Base-by-base conservation (phyloP, 2,329 filamentous ascomycete species). In the Grosmannia clavigera region DNA sequence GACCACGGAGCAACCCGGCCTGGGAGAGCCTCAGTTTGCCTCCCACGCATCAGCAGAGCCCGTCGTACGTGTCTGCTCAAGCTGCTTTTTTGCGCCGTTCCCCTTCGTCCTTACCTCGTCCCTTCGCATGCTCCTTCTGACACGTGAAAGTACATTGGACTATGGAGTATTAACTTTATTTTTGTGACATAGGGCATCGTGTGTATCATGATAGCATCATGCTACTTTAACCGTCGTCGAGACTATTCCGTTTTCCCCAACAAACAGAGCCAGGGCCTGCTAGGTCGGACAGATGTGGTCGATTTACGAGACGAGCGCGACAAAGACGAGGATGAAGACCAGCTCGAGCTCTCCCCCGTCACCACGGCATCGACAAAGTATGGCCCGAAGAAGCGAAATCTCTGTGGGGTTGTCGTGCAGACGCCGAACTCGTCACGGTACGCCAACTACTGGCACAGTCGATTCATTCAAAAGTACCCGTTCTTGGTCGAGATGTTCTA, bases 401-500 rank as follows among this genome's bases (percentile, higher is more conserved):
- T 71, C 9, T 63, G 70, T 22, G 69, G 68, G 19, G 57, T 66
- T 48, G 68, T 66, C 14, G 63, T 72, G 12, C 65, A 71, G 11
- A 82, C 76, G 3, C 81, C 81, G 16, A 83, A 82, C 64, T 80
- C 81, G 5, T 80, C 79, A 27, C 77, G 80, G 14, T 85, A 84
- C 69, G 74, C 77, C 57, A 72, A 78, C 59, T 73, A 84, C 67
- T 67, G 81, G 52, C 82, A 85, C 69, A 84, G 80, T 61, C 76
- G 81, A 31, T 73, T 85, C 58, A 71, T 86, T 56, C 78, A 82
- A 66, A 83, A 83, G 65, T 84, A 83, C 64, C 85, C 85, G 5
- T 88, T 88, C 67, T 70, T 88, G 59, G 78, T 88, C 56, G 85
- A 88, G 70, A 87, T 88, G 83, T 87, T 87, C 69, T 88, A 88